phyloP scores from a whole-genome alignment of 2,329 filamentous ascomycete species.

The Aspergillus fumigatus region DNA sequence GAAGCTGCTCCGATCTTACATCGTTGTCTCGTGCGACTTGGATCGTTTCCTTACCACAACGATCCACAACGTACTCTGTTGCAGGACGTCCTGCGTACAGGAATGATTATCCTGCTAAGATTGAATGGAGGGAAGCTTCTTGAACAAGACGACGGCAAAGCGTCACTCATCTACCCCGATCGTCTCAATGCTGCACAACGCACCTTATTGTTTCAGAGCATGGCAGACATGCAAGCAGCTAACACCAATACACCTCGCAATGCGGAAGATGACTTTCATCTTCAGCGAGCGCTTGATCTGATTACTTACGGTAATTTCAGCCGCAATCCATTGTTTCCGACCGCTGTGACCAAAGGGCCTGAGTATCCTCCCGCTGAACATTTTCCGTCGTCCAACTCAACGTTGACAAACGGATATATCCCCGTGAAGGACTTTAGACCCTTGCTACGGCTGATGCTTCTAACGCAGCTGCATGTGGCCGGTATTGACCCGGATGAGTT shows the following conservation, averaged over 20 bases:
- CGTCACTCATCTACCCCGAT: neutral
- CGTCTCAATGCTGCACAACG: neutral
- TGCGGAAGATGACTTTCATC: neutral
- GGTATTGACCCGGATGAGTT: neutral
- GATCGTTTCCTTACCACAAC: conserved; percentile 2
- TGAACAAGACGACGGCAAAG: neutral
- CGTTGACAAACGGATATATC: neutral
- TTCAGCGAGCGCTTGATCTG: neutral
- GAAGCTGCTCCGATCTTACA: neutral
- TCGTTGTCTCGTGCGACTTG: neutral
- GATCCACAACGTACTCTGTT: neutral
- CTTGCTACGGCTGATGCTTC: neutral
- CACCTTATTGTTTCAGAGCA: neutral
- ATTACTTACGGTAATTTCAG: neutral
- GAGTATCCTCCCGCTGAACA: neutral
- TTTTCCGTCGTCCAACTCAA: neutral
- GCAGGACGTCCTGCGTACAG: neutral
- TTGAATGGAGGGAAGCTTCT: neutral
- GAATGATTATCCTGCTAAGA: neutral
- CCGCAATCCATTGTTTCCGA: neutral
- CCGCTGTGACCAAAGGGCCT: neutral
- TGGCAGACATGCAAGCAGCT: neutral
- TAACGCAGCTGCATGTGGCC: neutral
- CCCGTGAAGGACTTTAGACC: neutral
- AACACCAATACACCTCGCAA: neutral